Conservation (phyloP, 2,329 filamentous ascomycete genomes). For the Colletotrichum cordylinicola region DNA sequence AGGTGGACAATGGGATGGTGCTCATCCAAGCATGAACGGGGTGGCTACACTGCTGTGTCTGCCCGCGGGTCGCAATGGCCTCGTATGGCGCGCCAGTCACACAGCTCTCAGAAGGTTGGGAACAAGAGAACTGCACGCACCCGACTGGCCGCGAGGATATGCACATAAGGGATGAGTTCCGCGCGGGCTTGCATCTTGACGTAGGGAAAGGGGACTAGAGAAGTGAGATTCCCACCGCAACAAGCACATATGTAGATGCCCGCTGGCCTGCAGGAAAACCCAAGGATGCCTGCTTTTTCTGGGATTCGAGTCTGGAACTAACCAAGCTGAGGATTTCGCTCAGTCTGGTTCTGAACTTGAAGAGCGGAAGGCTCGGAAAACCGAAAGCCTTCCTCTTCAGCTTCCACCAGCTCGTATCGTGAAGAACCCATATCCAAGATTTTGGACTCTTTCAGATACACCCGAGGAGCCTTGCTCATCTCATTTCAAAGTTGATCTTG, state of each 20-base stretch:
- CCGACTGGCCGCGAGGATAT: slow-evolving; percentile 3
- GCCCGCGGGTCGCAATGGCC: slow-evolving; percentile 39
- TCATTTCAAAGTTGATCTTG: neutral
- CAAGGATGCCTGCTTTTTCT: neutral
- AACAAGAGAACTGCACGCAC: slow-evolving; percentile 7
- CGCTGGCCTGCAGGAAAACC: slow-evolving; percentile 10
- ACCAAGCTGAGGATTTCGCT: neutral
- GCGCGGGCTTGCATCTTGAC: neutral
- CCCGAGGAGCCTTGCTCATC: neutral
- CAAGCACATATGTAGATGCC: slow-evolving; percentile 17
- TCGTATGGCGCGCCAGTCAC: slow-evolving; percentile 34
- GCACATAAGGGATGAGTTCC: neutral
- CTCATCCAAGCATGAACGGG: neutral
- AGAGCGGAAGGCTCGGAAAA: neutral
- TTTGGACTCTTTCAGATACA: neutral
- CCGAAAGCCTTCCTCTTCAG: neutral
- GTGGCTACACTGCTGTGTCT: slow-evolving; percentile 28
- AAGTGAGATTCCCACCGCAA: neutral
- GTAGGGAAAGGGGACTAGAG: neutral
- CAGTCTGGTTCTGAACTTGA: neutral
- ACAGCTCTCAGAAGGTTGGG: slow-evolving; percentile 9
- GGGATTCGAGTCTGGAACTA: neutral
- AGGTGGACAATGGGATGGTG: neutral
- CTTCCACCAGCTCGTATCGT: neutral
- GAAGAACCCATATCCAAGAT: neutral